Base-by-base conservation (phyloP, 2,329 filamentous ascomycete genomes). In the Clonostachys solani region DNA sequence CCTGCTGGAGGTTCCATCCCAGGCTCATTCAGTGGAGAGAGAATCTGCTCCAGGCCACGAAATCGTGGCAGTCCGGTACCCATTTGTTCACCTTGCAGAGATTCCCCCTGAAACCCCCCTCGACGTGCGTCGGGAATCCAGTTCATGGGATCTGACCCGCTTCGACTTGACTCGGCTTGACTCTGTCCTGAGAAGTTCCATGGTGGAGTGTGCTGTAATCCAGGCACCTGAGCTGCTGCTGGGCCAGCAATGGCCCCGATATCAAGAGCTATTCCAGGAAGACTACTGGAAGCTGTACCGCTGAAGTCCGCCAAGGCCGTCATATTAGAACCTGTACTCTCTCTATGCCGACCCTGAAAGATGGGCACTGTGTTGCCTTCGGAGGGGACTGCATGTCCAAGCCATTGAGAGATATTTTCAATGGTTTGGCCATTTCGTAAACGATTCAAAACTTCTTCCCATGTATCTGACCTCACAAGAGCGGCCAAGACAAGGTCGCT, bases 401-500 rank as follows among this genome's bases (percentile, higher is more conserved):
- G 67, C 71, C 75, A 81, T 44, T 80, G 75, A 5, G 78, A 75
- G 47, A 85, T 80, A 42, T 50, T 66, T 41, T 83, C 78, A 18
- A 82, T 62, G 9, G 71, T 65, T 50, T 83, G 75, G 40, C 81
- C 80, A 23, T 61, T 65, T 40, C 76, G 78, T 40, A 84, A 57
- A 6, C 75, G 72, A 17, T 68, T 63, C 46, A 84, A 53, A 3
- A 84, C 72, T 35, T 81, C 76, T 49, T 80, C 75, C 68, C 74
- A 75, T 7, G 75, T 60, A 6, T 76, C 72, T 3, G 76, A 67
- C 12, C 70, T 71, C 6, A 67, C 61, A 42, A 85, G 71, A 10
- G 80, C 81, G 5, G 72, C 65, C 29, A 85, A 65, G 43, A 85
- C 72, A 33, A 72, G 71, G 23, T 84, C 77, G 59, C 66, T 80